Conservation (phyloP, 345 rosid species). For the Lumnitzera littorea region DNA sequence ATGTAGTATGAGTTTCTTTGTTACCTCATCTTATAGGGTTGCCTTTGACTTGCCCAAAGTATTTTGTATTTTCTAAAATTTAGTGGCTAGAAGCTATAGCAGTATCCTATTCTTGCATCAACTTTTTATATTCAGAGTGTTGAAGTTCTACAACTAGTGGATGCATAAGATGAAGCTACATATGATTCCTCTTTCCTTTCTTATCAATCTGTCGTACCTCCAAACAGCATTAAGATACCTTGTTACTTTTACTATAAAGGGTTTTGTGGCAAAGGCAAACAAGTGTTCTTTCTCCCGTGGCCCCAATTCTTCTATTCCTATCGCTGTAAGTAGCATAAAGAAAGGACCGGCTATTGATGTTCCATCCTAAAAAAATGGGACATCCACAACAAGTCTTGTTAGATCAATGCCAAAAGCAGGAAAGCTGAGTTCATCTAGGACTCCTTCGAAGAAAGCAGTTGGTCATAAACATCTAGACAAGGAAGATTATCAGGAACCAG, state of each 20-base stretch:
- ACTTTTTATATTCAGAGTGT: neutral
- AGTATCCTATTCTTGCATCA: neutral
- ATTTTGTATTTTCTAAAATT: too few relatives aligned
- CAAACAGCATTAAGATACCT: slow-evolving; percentile 26
- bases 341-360: slow-evolving; percentile 9
- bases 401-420: slow-evolving; percentile 9
- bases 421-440: slow-evolving; percentile 7
- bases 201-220: slow-evolving; percentile 12
- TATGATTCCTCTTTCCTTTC: slow-evolving; percentile 16
- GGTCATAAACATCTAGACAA: slow-evolving; percentile 5
- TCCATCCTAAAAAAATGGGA: slow-evolving; percentile 15
- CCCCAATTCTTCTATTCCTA: slow-evolving; percentile 9
- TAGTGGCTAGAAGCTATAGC: neutral
- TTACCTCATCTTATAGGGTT: too few relatives aligned
- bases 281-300: slow-evolving; percentile 45
- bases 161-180: slow-evolving; percentile 22
- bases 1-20: too few relatives aligned
- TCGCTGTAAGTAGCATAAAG: slow-evolving; percentile 17
- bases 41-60: too few relatives aligned
- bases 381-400: slow-evolving; percentile 4
- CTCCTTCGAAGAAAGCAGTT: slow-evolving; percentile 9
- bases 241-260: slow-evolving; percentile 49
- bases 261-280: slow-evolving; percentile 42
- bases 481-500: slow-evolving; percentile 16
- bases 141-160: slow-evolving; percentile 40